Evolutionary conservation across 225 moss, liverwort and hornwort species (phyloP), one percentile per base, ranked within the genome.

Genomic region (Straminergon stramineum): DNA sequence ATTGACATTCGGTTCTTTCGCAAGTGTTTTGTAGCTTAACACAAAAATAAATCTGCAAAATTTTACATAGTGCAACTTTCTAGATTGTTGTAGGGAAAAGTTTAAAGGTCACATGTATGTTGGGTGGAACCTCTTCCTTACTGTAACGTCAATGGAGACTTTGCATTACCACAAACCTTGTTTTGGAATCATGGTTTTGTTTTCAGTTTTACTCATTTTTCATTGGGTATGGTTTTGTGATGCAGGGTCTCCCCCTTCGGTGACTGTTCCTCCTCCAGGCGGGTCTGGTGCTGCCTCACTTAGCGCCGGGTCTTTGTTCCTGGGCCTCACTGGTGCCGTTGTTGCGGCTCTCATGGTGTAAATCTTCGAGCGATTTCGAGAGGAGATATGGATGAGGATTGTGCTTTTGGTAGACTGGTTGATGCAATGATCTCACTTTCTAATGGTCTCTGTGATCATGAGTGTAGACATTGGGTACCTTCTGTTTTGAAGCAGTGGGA

Each of bases 301-400:
- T 27, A 56, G 39, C 27, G 52, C 73, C 8, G 73, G 86, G 2
- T 70, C 91, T 7, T 53, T 91, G 41, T 37, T 88, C 70, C 52
- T 93, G 20, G 93, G 73, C 23, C 61, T 93, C 22, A 85, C 91
- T 15, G 86, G 85, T 39, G 91, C 43, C 31, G 77, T 91, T 23
- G 90, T 45, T 73, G 79, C 67, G 34, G 88, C 93, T n/a, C 81
- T 93, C 14, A 10, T 93, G 73, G 26, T 93, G 64, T 93, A 88
- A 90, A 64, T 32, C 13, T 67, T 48, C 6, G 79, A 20, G 56
- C 10, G 74, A 14, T 83, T 41, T 11, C 4, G 19, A 65, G 45
- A 65, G n/a, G 74, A 41, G 37, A 41, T 10, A 18, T 27, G 37
- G 19, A 53, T 19, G 71, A 73, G 55, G 28, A 76, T 63, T 41